phyloP scores from a whole-genome alignment of 176 grass and related monocot genomes.

The Panicum miliaceum region DNA sequence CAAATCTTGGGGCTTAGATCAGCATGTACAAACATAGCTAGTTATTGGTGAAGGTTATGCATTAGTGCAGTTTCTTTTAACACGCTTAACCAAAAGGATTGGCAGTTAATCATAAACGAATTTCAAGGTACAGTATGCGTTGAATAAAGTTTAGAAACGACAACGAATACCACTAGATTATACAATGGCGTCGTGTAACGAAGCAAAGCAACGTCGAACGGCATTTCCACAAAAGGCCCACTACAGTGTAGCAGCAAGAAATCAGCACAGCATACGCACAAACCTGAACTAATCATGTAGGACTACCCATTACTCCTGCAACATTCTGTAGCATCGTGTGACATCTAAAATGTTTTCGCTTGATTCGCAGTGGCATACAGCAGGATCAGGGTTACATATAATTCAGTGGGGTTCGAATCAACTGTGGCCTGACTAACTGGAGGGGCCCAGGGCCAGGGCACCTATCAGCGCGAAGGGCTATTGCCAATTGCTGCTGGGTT shows the following conservation, averaged over 20 bases:
- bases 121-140: not conserved
- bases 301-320: not conserved
- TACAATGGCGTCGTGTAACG: no score
- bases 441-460: not conserved
- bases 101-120: not conserved
- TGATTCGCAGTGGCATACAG: slow-evolving; percentile 45
- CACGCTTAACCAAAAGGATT: not conserved
- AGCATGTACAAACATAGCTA: no score
- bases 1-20: no score
- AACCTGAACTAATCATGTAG: not conserved
- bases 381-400: slow-evolving; percentile 26
- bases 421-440: slow-evolving; percentile 6
- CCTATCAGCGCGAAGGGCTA: not conserved
- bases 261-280: not conserved
- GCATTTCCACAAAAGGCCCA: not conserved
- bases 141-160: not conserved
- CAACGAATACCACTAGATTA: no score
- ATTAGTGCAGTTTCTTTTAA: no score
- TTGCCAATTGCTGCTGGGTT: slow-evolving; percentile 35
- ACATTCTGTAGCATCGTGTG: not conserved
- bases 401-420: not conserved
- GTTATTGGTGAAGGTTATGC: no score
- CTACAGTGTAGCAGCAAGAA: not conserved
- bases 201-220: no score
- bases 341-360: slow-evolving; percentile 6